These are phyloP conservation scores for Rhypophila decipiens DNA, from an alignment of 495 filamentous ascomycete species.

Conservation along the genomic window DNA sequence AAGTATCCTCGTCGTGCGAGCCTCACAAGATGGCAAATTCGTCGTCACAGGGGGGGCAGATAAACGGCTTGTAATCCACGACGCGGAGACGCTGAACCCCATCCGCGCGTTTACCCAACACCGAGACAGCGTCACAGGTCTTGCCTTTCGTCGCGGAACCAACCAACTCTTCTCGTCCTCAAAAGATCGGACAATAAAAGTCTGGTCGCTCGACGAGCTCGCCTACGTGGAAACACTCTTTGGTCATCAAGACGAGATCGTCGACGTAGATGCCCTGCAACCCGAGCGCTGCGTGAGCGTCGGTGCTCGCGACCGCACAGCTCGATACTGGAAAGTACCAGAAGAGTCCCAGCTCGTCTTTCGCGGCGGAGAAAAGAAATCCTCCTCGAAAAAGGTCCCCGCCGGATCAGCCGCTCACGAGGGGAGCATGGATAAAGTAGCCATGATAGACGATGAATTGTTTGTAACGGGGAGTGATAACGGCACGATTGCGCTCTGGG, in stretches of 20 bases:
- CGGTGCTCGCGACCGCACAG: constrained; percentile 81
- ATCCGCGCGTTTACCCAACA: constrained; percentile 85
- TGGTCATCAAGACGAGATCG: constrained; percentile 87
- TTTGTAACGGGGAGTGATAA: constrained; percentile 94
- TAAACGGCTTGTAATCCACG: constrained; percentile 77
- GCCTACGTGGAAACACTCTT: constrained; percentile 94
- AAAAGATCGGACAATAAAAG: constrained; percentile 68
- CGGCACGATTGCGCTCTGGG: constrained; percentile 82
- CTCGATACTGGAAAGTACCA: constrained; percentile 93
- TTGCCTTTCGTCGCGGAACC: constrained; percentile 81
- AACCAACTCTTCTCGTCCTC: constrained; percentile 88
- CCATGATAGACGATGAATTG: constrained; percentile 79
- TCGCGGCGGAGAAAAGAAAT: constrained; percentile 68
- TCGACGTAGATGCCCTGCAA: constrained; percentile 73
- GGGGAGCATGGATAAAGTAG: constrained; percentile 83
- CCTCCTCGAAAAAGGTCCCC: constrained; percentile 34
- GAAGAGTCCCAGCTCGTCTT: constrained; percentile 95
- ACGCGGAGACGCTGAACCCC: constrained; percentile 67
- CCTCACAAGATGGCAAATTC: constrained; percentile 81
- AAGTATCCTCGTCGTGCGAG: constrained; percentile 73
- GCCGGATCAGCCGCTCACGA: constrained; percentile 50
- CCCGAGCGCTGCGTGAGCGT: constrained; percentile 87
- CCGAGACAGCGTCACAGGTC: constrained; percentile 74
- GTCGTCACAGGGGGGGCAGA: constrained; percentile 86
- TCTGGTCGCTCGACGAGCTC: constrained; percentile 73